Percentiles rank a stretch among this genome's conserved stretches.
Conservation (phyloP, 2,329 filamentous ascomycete species). For the Aspergillus latus region DNA sequence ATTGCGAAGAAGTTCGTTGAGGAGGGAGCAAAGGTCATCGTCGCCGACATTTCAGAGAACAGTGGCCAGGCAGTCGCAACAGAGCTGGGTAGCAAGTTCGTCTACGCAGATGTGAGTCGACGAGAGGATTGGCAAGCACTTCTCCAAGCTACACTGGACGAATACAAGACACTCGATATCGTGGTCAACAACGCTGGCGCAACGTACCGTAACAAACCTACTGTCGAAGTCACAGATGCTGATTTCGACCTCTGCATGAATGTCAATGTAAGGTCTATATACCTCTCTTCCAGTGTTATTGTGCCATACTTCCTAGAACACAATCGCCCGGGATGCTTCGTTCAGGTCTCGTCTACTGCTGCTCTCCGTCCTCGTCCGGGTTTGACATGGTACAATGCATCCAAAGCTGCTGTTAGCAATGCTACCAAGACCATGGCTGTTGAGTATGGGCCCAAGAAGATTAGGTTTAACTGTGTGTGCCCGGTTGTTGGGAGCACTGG, state of each 20-base stretch:
- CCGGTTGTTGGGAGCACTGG: conserved; percentile 27
- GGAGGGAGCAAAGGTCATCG: conserved; percentile 39
- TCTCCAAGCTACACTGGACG: conserved; percentile 24
- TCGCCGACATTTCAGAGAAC: conserved; percentile 36
- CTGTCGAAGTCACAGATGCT: conserved; percentile 38
- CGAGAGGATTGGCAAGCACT: conserved; percentile 30
- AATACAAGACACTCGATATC: conserved; percentile 38
- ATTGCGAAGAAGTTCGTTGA: conserved; percentile 37
- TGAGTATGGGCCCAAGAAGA: conserved; percentile 25
- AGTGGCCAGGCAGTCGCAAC: conserved; percentile 26
- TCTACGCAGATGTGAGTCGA: conserved; percentile 27
- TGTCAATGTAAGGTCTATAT: conserved; percentile 45
- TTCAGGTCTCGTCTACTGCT: conserved; percentile 43
- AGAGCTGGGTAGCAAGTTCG: conserved; percentile 23
- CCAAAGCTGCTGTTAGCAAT: conserved; percentile 42
- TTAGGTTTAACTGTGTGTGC: conserved; percentile 30
- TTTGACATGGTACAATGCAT: conserved; percentile 45
- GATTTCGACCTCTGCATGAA: conserved; percentile 43
- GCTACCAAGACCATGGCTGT: conserved; percentile 28
- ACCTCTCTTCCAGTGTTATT: conserved; percentile 33
- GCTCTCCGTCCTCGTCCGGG: conserved; percentile 40
- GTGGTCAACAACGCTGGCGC: conserved; percentile 49
- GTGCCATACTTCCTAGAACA: conserved; percentile 38
- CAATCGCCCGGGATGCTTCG: conserved; percentile 36
- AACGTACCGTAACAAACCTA: conserved; percentile 38